A percentile compares a stretch with the other conserved stretches of the same genome.
Evolutionary conservation across 192 early-diverging fungal genomes (phyloP).

Genomic region (Dissophora ornata): DNA sequence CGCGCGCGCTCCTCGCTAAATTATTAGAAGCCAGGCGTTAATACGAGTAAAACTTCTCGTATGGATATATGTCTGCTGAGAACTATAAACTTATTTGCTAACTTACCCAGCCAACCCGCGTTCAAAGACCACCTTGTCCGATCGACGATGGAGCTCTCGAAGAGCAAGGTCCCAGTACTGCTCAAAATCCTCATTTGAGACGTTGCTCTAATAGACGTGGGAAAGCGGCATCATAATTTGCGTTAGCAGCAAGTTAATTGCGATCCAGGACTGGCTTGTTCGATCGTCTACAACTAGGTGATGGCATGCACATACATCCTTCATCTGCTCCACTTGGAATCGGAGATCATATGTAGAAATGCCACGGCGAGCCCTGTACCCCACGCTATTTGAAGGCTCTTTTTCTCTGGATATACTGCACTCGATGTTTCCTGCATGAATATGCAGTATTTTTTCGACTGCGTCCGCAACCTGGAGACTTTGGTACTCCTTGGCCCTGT

Average conservation of each 20-base stretch:
- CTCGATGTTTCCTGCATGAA: slow-evolving; percentile 51
- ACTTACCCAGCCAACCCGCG: slow-evolving; percentile 15
- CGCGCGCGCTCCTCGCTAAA: slow-evolving; percentile 35
- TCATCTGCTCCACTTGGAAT: slow-evolving; percentile 26
- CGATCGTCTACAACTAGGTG: not conserved
- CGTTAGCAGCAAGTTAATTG: no score
- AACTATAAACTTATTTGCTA: no score
- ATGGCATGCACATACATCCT: slow-evolving; percentile 16
- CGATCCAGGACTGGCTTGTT: no score
- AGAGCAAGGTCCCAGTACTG: slow-evolving; percentile 54
- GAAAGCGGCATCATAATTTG: no score
- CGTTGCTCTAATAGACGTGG: slow-evolving; percentile 18
- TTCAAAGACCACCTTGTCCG: slow-evolving; percentile 34
- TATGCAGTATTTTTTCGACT: slow-evolving; percentile 39
- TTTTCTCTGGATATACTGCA: slow-evolving; percentile 34
- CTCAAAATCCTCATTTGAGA: slow-evolving; percentile 47
- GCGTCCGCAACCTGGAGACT: slow-evolving; percentile 47
- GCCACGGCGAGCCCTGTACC: slow-evolving; percentile 18
- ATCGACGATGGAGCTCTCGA: slow-evolving; percentile 35
- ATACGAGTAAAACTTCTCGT: not conserved
- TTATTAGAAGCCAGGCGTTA: not conserved
- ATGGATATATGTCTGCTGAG: no score
- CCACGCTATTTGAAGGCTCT: slow-evolving; percentile 14
- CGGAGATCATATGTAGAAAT: slow-evolving; percentile 41
- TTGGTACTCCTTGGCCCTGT: slow-evolving; percentile 56